A percentile compares a stretch with the other conserved stretches of the same genome.
These are phyloP conservation scores for Barnettozyma californica DNA, from an alignment of 805 yeast genomes.

Conservation along the genomic window DNA sequence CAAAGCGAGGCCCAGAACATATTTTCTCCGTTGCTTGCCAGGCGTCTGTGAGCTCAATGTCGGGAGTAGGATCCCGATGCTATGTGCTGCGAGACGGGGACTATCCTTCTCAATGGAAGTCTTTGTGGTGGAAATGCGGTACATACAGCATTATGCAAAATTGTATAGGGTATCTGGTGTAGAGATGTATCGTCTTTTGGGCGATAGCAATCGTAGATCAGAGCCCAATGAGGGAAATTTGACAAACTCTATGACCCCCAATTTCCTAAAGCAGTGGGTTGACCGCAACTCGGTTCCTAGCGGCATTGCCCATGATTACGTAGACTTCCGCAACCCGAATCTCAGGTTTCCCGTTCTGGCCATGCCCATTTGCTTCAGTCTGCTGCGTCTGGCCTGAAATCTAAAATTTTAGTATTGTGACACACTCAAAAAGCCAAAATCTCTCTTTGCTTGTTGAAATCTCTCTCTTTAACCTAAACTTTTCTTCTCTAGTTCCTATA, in stretches of 20 bases:
- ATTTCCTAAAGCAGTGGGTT: neutral
- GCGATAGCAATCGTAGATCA: neutral
- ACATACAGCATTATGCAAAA: constrained; percentile 6
- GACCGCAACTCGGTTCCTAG: neutral
- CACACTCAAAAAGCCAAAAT: neutral
- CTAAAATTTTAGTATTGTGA: neutral
- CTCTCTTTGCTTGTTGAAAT: neutral
- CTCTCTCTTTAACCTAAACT: neutral
- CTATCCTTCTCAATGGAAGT: neutral
- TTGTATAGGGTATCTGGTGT: neutral
- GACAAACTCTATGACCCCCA: neutral
- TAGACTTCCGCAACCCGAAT: neutral
- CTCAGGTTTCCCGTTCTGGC: neutral
- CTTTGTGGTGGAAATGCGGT: constrained; percentile 4
- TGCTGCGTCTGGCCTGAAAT: neutral
- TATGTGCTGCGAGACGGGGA: constrained; percentile 12
- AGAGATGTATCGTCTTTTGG: neutral
- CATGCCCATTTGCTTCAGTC: neutral
- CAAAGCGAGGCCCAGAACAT: constrained; percentile 42
- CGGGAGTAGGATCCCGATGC: constrained; percentile 20
- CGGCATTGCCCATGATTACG: neutral
- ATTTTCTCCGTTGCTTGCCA: constrained; percentile 1
- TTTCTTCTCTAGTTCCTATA: neutral
- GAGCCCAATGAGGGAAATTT: neutral
- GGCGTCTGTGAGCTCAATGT: constrained; percentile 14